Conservation (phyloP, 169 alveolate species). For the Theileria annulata region DNA sequence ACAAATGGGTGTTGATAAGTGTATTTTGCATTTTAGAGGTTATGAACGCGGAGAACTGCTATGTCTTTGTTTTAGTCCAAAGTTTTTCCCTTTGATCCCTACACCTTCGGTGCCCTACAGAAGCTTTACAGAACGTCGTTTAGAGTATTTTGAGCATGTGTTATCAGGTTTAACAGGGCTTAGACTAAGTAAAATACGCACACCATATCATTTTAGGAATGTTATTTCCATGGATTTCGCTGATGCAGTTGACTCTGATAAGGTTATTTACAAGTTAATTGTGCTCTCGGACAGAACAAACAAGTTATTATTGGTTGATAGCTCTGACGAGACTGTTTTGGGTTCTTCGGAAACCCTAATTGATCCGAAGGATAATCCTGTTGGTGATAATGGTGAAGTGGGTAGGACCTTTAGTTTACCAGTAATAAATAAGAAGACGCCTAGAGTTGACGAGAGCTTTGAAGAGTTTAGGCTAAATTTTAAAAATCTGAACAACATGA, state of each 20-base stretch:
- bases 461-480: slow-evolving; percentile 21
- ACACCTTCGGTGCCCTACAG: slow-evolving; percentile 44
- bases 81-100: slow-evolving; percentile 49
- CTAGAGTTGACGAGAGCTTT: slow-evolving; percentile 32
- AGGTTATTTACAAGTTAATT: slow-evolving; percentile 1
- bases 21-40: slow-evolving; percentile 61
- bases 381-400: slow-evolving; percentile 21
- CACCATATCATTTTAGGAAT: slow-evolving; percentile 53
- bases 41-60: slow-evolving; percentile 54
- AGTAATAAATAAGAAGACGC: slow-evolving; percentile 19
- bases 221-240: slow-evolving; percentile 41
- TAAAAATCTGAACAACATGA: slow-evolving; percentile 40
- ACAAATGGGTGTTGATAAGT: slow-evolving; percentile 9
- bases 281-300: slow-evolving; percentile 30
- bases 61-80: slow-evolving; percentile 30
- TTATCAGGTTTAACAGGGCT: slow-evolving; percentile 60
- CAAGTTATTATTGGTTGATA: slow-evolving; percentile 35
- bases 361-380: slow-evolving; percentile 25
- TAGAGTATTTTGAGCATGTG: slow-evolving; percentile 37
- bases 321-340: slow-evolving; percentile 26
- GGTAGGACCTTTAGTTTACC: slow-evolving; percentile 23
- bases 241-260: slow-evolving; percentile 12
- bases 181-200: slow-evolving; percentile 31
- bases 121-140: slow-evolving; percentile 23
- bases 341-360: slow-evolving; percentile 27